These are phyloP conservation scores for Ogataea ganodermae DNA, from an alignment of 805 yeast genomes.

Conservation along the genomic window DNA sequence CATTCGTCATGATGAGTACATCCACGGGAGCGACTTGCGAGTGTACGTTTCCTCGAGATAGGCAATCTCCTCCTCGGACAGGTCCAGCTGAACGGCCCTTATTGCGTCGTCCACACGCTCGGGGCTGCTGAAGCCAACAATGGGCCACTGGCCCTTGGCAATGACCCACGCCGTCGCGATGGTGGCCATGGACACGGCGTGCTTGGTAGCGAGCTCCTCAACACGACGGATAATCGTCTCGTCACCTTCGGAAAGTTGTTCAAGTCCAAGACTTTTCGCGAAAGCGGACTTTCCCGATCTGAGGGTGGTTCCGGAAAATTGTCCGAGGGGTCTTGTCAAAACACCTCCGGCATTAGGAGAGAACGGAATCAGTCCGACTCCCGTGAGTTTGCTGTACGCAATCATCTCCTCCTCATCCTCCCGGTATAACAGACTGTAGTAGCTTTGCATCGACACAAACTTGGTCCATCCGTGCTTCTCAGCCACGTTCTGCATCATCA, in stretches of 20 bases:
- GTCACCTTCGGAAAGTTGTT: slow-evolving; percentile 30
- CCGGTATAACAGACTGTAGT: slow-evolving; percentile 55
- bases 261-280: slow-evolving; percentile 15
- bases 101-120: slow-evolving; percentile 55
- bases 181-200: slow-evolving; percentile 52
- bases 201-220: slow-evolving; percentile 53
- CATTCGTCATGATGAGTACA: neutral
- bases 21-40: slow-evolving; percentile 6
- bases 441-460: slow-evolving; percentile 60
- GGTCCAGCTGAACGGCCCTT: slow-evolving; percentile 40
- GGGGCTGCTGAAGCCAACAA: slow-evolving; percentile 52
- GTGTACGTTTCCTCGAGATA: slow-evolving; percentile 42
- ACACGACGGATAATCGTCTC: slow-evolving; percentile 47
- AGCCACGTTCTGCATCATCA: slow-evolving; percentile 55
- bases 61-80: slow-evolving; percentile 39
- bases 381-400: slow-evolving; percentile 52
- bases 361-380: slow-evolving; percentile 61
- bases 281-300: slow-evolving; percentile 5
- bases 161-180: slow-evolving; percentile 57
- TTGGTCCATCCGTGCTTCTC: slow-evolving; percentile 58
- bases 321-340: slow-evolving; percentile 48
- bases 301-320: slow-evolving; percentile 5
- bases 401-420: slow-evolving; percentile 69
- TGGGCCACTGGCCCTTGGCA: slow-evolving; percentile 54
- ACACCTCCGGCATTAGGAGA: slow-evolving; percentile 60